Evolutionary conservation across 2,329 filamentous ascomycete genomes (phyloP), one percentile per base, ranked within the genome.

Genomic region (Arthrobotrys pseudoclavata): DNA sequence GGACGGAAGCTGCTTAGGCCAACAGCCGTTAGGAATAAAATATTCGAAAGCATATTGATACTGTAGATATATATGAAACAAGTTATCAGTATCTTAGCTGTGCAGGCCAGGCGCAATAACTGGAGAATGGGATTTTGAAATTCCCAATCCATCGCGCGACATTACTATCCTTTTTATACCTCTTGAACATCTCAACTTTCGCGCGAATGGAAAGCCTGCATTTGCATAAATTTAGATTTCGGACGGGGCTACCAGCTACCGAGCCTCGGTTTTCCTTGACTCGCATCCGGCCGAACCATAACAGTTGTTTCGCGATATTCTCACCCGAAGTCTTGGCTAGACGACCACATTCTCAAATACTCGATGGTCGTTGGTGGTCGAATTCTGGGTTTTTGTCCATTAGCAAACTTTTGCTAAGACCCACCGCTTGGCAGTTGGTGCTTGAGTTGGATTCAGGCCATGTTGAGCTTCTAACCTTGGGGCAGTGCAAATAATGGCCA

Each of bases 341-440:
- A 60, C 55, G 69, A 57, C 48, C 60, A 72, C 69, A 72, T 66
- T 66, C 69, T 57, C 50, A 60, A 72, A 72, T 72, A n/a, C 69
- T 71, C 68, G 68, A 61, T 71, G 68, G 57, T 52, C 68, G 68
- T 71, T 71, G 68, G 68, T 61, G 52, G 67, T 52, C 26, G 24
- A 31, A 34, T 24, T 42, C 12, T 7, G 0, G 50, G 47, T 15
- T 50, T 50, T 26, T n/a, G 24, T 13, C 50, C 29, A 57, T 42
- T 69, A 53, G n/a, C 40, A 55, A 67, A 52, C 13, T 67, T 67
- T 53, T 55, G 40, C 4, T 31, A 42, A 62, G 42, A 34, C 60
- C 62, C 48, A 37, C 64, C 22, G 50, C 64, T 68, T 68, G 64
- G 64, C 64, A 34, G 40, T 47, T 62, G 40, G 57, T 22, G 20